Conservation (phyloP, 1,139 yeast genomes). For the Yamadazyma diospyri region DNA sequence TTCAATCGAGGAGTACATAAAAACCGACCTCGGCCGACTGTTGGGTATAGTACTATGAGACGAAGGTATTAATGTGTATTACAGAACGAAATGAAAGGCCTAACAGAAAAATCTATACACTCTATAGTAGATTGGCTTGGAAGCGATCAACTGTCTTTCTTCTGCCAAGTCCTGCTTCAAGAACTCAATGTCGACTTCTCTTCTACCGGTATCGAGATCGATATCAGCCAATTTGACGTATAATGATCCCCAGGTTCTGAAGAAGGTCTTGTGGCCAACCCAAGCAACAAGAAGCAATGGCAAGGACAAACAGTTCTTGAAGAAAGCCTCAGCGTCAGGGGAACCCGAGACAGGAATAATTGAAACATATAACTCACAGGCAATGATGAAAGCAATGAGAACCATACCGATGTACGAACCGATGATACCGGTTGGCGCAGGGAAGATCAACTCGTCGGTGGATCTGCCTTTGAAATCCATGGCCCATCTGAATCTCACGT, state of each 20-base stretch:
- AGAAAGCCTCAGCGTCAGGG: conserved; percentile 15
- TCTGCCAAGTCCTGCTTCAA: conserved; percentile 47
- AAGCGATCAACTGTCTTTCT: conserved; percentile 27
- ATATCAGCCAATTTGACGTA: conserved; percentile 36
- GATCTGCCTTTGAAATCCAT: conserved; percentile 31
- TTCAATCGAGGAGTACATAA: not conserved
- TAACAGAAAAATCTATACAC: conserved; percentile 40
- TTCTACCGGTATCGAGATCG: conserved; percentile 51
- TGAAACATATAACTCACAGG: conserved; percentile 48
- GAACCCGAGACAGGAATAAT: conserved; percentile 37
- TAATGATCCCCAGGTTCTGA: conserved; percentile 24
- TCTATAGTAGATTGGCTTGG: conserved; percentile 29
- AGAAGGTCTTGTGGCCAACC: conserved; percentile 26
- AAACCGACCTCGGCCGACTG: not conserved
- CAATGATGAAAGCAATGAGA: conserved; percentile 37
- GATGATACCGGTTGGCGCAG: conserved; percentile 44
- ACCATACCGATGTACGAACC: conserved; percentile 47
- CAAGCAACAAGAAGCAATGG: conserved; percentile 43
- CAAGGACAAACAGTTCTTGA: conserved; percentile 17
- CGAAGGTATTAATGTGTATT: too few relatives aligned
- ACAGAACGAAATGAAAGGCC: conserved; percentile 1
- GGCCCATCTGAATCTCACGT: conserved; percentile 39
- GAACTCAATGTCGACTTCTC: conserved; percentile 42
- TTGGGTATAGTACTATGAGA: not conserved
- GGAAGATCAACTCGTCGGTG: conserved; percentile 44